Evolutionary conservation across 768 basidiomycete genomes (phyloP).

Genomic region (Vararia minispora): DNA sequence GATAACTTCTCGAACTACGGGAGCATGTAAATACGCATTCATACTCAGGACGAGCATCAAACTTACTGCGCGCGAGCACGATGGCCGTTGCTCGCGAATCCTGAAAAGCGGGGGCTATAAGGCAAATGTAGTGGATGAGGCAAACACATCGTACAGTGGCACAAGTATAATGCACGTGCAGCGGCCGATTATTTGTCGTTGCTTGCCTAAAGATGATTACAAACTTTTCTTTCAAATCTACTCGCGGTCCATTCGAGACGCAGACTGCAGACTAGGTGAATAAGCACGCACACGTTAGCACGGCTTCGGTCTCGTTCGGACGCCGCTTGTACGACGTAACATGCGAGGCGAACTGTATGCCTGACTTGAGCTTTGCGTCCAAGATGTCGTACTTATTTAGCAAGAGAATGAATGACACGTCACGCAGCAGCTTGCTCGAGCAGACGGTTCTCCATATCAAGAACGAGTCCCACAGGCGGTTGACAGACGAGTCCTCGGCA

Average conservation of each 20-base stretch:
- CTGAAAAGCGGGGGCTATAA: constrained; percentile 23
- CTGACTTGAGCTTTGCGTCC: constrained; percentile 38
- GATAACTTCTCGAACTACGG: constrained; percentile 20
- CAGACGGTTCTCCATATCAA: constrained; percentile 51
- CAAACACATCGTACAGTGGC: constrained; percentile 35
- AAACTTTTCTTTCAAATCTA: constrained; percentile 45
- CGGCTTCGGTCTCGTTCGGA: constrained; percentile 38
- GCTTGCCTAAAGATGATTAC: constrained; percentile 36
- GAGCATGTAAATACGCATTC: constrained; percentile 1
- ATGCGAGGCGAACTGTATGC: constrained; percentile 41
- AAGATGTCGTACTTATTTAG: constrained; percentile 57
- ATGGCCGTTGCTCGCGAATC: constrained; percentile 35
- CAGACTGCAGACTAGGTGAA: not conserved
- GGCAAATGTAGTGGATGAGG: too few relatives aligned
- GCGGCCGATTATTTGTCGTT: constrained; percentile 33
- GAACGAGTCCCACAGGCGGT: constrained; percentile 49
- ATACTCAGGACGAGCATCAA: not conserved
- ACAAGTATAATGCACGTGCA: constrained; percentile 47
- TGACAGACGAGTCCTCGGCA: constrained; percentile 44
- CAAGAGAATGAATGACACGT: constrained; percentile 46
- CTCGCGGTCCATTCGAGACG: not conserved
- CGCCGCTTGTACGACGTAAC: constrained; percentile 43
- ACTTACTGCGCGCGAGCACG: constrained; percentile 38
- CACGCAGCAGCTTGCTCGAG: constrained; percentile 41
- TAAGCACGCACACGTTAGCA: constrained; percentile 37